A percentile compares a stretch with the other conserved stretches of the same genome.
phyloP scores from a whole-genome alignment of 306 rosid species.

The Cicer bijugum region DNA sequence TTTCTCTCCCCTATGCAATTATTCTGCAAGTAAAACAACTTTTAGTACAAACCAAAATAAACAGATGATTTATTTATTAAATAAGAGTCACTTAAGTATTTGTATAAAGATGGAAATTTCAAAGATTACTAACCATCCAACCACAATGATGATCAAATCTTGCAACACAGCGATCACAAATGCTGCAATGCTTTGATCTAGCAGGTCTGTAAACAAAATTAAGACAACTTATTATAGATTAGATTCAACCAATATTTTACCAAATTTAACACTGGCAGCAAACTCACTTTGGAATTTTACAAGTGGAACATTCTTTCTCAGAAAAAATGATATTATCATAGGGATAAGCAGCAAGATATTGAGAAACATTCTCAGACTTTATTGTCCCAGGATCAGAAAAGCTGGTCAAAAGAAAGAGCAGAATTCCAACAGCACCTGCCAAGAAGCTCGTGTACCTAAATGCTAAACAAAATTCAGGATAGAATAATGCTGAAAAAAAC shows the following conservation, averaged over 20 bases:
- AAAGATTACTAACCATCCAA: conserved; percentile 76
- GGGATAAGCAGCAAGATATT: conserved; percentile 80
- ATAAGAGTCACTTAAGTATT: conserved; percentile 22
- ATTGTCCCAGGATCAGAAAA: conserved; percentile 88
- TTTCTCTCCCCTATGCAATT: conserved; percentile 97
- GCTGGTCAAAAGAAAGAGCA: conserved; percentile 91
- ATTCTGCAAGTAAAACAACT: conserved; percentile 65
- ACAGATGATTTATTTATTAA: conserved; percentile 9
- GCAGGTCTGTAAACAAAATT: conserved; percentile 78
- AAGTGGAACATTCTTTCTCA: conserved; percentile 86
- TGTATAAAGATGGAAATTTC: conserved; percentile 10
- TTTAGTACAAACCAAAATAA: conserved; percentile 37
- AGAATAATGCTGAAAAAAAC: conserved; percentile 38
- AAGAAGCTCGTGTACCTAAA: conserved; percentile 78
- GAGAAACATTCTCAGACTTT: conserved; percentile 72
- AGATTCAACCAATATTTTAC: conserved; percentile 25
- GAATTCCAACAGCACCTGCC: conserved; percentile 74
- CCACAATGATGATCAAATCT: conserved; percentile 98
- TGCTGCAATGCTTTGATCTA: conserved; percentile 96
- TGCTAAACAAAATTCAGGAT: conserved; percentile 46
- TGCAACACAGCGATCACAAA: conserved; percentile 89
- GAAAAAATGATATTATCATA: conserved; percentile 77
- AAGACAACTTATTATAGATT: conserved; percentile 8
- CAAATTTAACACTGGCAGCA: conserved; percentile 4
- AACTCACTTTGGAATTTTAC: conserved; percentile 90